Base-by-base conservation (phyloP, 2,329 filamentous ascomycete species). In the Ascochyta rabiei region DNA sequence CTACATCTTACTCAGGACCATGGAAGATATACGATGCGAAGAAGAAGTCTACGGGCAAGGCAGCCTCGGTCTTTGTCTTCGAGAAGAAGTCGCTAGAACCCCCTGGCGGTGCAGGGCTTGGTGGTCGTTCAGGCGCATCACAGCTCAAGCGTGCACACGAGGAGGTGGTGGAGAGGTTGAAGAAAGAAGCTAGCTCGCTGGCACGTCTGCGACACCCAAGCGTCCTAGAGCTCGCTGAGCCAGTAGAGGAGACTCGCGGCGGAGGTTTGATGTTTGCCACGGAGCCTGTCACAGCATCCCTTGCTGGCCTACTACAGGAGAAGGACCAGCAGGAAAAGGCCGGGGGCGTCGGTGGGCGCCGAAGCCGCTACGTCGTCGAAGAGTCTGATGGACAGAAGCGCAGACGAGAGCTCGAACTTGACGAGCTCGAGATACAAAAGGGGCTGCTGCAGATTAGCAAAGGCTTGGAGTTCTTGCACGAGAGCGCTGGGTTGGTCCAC, bases 1-100 rank as follows among this genome's bases (percentile, higher is more conserved):
- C 89, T 10, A 88, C 86, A n/a, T 89, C 91, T 46, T 86, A 86
- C 47, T 90, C 93, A 15, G 95, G 95, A 16, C 91, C 93, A 54
- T 99, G 95, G 95, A 96, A 92, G 80, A 95, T 99, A 69, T 93
- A 93, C 82, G 93, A 97, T 79, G 93, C 90, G 55, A 98, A 96
- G 81, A 96, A 96, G 79, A 98, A 97, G 78, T 91, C 89, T 26
- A 96, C 92, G 0, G 91, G 90, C 63, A 96, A 95, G 74, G 76
- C 88, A 7, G 95, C 89, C 50, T 97, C 93, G 15, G 87, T 98
- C 63, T 99, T 98, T 69, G 87, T 98, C 62, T 97, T 98, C 74
- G 95, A 99, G 63, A 88, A 87, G 73, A 96, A 96, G 77, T 85
- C 86, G 0, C 80, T 99, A 49, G 93, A 97, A 53, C 79, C 85